Evolutionary conservation across 768 basidiomycete species (phyloP).

Genomic region (Albatrellus ellisii): DNA sequence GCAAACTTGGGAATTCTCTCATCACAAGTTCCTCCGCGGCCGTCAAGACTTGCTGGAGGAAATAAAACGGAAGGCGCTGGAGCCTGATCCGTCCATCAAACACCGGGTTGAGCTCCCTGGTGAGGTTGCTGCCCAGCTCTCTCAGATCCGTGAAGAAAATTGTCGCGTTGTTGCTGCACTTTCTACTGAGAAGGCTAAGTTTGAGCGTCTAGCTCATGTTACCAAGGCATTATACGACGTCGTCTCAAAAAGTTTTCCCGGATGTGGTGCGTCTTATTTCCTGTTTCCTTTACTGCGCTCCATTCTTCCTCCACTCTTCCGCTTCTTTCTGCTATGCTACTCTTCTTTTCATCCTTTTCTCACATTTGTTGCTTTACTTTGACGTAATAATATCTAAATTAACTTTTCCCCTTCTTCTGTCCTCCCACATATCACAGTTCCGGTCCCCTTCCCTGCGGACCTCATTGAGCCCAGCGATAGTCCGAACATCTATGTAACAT

Average conservation of each 20-base stretch:
- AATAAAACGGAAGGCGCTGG: conserved; percentile 77
- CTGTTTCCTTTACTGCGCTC: conserved; percentile 1
- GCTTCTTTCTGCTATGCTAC: not conserved
- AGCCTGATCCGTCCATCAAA: conserved; percentile 60
- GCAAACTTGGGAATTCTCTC: conserved; percentile 84
- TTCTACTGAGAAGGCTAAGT: conserved; percentile 39
- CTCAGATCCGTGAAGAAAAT: conserved; percentile 63
- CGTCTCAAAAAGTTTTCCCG: conserved; percentile 42
- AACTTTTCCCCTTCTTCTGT: conserved; percentile 24
- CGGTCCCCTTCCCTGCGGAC: conserved; percentile 29
- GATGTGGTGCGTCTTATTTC: conserved; percentile 28
- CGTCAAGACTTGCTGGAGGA: conserved; percentile 73
- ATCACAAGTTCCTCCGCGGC: conserved; percentile 74
- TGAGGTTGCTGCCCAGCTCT: conserved; percentile 57
- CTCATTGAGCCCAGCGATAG: conserved; percentile 34
- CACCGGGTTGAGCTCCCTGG: conserved; percentile 73
- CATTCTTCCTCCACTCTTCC: not conserved
- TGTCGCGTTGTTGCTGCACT: conserved; percentile 41
- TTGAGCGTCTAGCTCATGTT: conserved; percentile 45
- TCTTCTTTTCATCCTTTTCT: not conserved
- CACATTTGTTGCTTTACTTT: conserved; percentile 1
- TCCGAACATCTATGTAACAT: conserved; percentile 66
- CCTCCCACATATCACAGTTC: conserved; percentile 20
- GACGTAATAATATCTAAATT: conserved; percentile 1
- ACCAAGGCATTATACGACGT: conserved; percentile 53